Base-by-base conservation (phyloP, 805 yeast species). In the Candida verbasci region DNA sequence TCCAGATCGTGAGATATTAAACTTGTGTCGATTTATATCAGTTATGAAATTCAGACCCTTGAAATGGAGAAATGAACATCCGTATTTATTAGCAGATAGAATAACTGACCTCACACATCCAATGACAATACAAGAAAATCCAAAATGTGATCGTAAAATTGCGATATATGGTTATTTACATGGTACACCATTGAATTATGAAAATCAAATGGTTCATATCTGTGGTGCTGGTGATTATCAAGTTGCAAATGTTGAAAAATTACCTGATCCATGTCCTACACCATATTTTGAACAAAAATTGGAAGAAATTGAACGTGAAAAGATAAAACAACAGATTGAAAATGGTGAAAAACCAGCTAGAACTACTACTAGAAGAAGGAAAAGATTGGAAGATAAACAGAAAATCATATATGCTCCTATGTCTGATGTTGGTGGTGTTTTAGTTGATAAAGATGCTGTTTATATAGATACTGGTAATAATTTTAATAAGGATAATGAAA, bases 11-110 rank as follows among this genome's bases (percentile, higher is more conserved):
- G 99, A 93, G 58, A 85, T 93, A 43, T 68, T 93, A 43, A 93
- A 93, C 54, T 71, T 93, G 50, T 82, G 95, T 3, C 72, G 99
- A 47, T 93, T 94, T 56, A 85, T 93, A 37, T 82, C 94, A 5
- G 97, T 91, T 31, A 91, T 94, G 97, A 93, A 94, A 59, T 94
- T 94, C 62, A 77, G 98, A 54, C 99, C 99, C n/a, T 70, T 94
- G 49, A 93, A 93, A 59, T 93, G 99, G 99, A 79, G 98, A 67
- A 93, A 91, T 57, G 97, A 93, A 66, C 99, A 93, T 66, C 95
- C 97, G 4, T 93, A 93, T 55, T 58, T 93, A 49, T 67, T 93
- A 41, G 88, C 91, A 11, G 99, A 93, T 56, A 76, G 98, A 56
- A 70, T 91, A 29, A 86, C 93, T 8, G 99, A 93, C 60, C 68